phyloP scores from a whole-genome alignment of 78 protist genomes.

The Trichosphaerium sp. region DNA sequence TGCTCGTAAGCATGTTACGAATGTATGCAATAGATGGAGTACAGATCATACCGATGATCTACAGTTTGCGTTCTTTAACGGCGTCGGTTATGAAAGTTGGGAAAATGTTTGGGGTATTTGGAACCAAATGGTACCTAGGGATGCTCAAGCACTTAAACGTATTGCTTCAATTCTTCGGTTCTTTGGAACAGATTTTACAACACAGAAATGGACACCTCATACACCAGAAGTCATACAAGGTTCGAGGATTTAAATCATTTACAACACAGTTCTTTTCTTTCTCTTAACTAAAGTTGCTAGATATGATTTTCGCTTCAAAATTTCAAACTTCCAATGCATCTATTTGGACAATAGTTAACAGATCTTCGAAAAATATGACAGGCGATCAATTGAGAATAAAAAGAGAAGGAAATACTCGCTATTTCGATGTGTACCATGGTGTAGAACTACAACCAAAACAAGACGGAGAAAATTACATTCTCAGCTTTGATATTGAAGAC shows the following conservation, averaged over 20 bases:
- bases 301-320: too few relatives aligned
- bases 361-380: background rate
- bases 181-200: background rate
- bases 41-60: background rate
- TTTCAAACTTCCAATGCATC: too few relatives aligned
- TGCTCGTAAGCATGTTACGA: background rate
- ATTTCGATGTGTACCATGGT: too few relatives aligned
- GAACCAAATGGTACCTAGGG: slow-evolving; percentile 11
- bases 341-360: background rate
- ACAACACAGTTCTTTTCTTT: background rate
- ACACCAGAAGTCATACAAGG: background rate
- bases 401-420: too few relatives aligned
- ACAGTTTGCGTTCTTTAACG: slow-evolving; percentile 16
- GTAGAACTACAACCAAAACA: too few relatives aligned
- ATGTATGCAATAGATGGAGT: slow-evolving; percentile 22
- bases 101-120: slow-evolving; percentile 32
- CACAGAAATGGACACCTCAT: background rate
- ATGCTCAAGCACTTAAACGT: slow-evolving; percentile 5
- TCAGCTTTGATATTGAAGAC: too few relatives aligned
- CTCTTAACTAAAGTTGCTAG: too few relatives aligned
- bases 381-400: background rate
- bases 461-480: too few relatives aligned
- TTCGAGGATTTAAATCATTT: background rate
- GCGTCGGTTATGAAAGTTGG: slow-evolving; percentile 14
- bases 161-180: background rate